Evolutionary conservation across 179 eudicot species (phyloP), one percentile per base, ranked within the genome.

Genomic region (Amaranthus tricolor): DNA sequence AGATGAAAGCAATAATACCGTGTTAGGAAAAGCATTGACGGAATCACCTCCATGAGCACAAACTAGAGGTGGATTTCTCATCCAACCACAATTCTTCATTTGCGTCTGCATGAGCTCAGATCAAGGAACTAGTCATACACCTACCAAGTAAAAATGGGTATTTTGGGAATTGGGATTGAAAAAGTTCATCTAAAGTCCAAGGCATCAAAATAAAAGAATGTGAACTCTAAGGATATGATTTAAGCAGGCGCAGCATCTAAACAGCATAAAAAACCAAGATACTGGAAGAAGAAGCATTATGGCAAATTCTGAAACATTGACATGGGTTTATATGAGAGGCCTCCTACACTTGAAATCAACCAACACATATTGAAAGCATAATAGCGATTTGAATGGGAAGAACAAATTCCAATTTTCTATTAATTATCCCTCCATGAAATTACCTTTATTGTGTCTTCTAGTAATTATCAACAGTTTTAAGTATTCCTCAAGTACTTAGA

Each of bases 41-140:
- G 98, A 81, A 72, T 92, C 98, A 80, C 98, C 98, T 56, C 98
- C 98, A 85, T 94, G 98, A 76, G 98, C 98, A 82, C 98, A 94
- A 68, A 94, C 93, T 73, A 92, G 87, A 77, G 98, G 98, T 65
- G 97, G 96, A 76, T 70, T 82, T 60, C 48, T 70, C 74, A 94
- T 78, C 98, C 98, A 94, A 75, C 89, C 74, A 75, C 98, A 94
- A 71, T 80, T 86, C 73, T 76, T 88, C 74, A 69, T 57, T 84
- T 81, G 96, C 87, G 81, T 61, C 79, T 74, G 77, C 55, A 79
- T 62, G 43, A 75, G 69, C 67, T 70, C 78, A 10, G 61, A 58
- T n/a, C 52, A 59, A 76, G 15, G n/a, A 50, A 68, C 11, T 61
- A 68, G 13, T 70, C 56, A 65, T 51, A 15, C 20, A 61, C 51